Conservation (phyloP, 495 filamentous ascomycete genomes). For the Halenospora varia region DNA sequence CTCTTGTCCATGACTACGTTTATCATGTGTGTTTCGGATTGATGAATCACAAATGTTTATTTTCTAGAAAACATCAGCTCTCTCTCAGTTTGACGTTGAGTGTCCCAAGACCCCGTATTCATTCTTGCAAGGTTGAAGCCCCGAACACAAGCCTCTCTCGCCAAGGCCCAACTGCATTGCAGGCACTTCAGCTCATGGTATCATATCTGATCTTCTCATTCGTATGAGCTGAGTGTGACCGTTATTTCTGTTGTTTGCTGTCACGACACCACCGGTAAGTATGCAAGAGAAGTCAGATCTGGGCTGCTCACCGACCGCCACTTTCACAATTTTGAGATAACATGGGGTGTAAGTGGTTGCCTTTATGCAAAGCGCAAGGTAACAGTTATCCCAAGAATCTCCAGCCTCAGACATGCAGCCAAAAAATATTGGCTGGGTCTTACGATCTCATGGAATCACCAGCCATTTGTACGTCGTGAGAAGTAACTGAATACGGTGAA, state of each 20-base stretch:
- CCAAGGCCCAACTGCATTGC: neutral
- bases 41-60: neutral
- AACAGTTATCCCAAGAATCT: neutral
- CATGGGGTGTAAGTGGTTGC: too few relatives aligned
- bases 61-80: neutral
- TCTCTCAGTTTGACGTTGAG: neutral
- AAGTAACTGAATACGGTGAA: neutral
- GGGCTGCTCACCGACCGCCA: too few relatives aligned
- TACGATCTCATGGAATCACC: neutral
- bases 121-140: neutral
- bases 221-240: neutral
- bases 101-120: neutral
- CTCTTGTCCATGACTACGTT: neutral
- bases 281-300: too few relatives aligned
- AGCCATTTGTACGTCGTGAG: neutral
- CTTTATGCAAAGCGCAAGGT: neutral
- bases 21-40: neutral
- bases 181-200: neutral
- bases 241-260: neutral
- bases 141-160: neutral
- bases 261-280: neutral
- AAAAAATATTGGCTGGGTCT: neutral
- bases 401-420: neutral
- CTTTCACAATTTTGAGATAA: too few relatives aligned
- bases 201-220: neutral